A percentile compares a stretch with the other conserved stretches of the same genome.
Conservation (phyloP, 2,329 filamentous ascomycete species). For the Epichloe gansuensis region DNA sequence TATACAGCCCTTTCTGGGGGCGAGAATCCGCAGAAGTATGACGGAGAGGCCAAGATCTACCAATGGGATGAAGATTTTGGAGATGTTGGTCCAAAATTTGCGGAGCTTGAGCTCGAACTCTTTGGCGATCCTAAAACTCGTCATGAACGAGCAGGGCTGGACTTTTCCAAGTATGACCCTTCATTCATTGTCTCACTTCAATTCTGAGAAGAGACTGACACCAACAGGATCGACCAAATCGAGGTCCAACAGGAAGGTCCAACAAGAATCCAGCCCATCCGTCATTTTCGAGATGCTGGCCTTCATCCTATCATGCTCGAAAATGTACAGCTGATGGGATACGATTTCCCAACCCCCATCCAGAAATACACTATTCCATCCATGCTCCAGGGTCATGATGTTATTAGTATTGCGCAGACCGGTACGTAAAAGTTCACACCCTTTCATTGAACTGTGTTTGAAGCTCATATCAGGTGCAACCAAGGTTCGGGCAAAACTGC, state of each 20-base stretch:
- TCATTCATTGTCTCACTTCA: neutral
- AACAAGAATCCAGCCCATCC: conserved; percentile 36
- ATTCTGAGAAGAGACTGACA: neutral
- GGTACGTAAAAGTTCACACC: conserved; percentile 42
- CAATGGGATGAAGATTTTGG: conserved; percentile 79
- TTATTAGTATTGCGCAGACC: conserved; percentile 86
- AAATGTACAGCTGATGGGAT: conserved; percentile 65
- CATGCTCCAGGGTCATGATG: conserved; percentile 62
- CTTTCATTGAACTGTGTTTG: neutral
- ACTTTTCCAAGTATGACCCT: conserved; percentile 47
- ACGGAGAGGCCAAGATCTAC: conserved; percentile 53
- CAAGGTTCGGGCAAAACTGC: conserved; percentile 92
- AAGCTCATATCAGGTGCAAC: neutral
- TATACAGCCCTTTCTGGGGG: conserved; percentile 25
- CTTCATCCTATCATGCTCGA: conserved; percentile 73
- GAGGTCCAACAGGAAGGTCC: conserved; percentile 46
- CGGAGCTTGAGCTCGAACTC: conserved; percentile 61
- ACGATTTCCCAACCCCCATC: conserved; percentile 67
- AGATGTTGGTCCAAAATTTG: conserved; percentile 64
- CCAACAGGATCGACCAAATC: conserved; percentile 40
- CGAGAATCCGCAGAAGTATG: conserved; percentile 26
- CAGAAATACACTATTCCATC: conserved; percentile 78
- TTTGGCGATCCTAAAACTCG: conserved; percentile 50
- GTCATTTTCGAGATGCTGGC: conserved; percentile 60
- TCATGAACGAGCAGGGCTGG: conserved; percentile 38